Evolutionary conservation across 768 basidiomycete species (phyloP).

Genomic region (Agaricus subrufescens): DNA sequence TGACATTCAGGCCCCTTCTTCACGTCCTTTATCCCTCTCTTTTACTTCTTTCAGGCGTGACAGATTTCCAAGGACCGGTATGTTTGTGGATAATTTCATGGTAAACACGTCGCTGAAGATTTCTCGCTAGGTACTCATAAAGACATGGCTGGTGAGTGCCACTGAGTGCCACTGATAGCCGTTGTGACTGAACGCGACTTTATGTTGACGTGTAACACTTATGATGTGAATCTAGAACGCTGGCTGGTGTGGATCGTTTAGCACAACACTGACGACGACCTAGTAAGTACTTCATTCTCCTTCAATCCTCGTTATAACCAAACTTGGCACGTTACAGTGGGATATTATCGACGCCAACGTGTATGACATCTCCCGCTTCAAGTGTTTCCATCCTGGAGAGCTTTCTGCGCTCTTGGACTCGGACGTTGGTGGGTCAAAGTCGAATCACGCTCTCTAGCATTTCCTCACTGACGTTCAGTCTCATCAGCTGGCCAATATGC

Average conservation of each 20-base stretch:
- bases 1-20: too few relatives aligned
- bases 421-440: slow-evolving; percentile 57
- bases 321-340: slow-evolving; percentile 45
- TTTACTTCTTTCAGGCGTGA: not conserved
- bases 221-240: too few relatives aligned
- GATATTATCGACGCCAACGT: slow-evolving; percentile 80
- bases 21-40: too few relatives aligned
- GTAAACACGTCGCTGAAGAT: not conserved
- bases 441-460: slow-evolving; percentile 12
- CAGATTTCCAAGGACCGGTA: slow-evolving; percentile 64
- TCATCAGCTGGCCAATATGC: slow-evolving; percentile 76
- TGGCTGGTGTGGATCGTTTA: slow-evolving; percentile 20
- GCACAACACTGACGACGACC: slow-evolving; percentile 78
- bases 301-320: not conserved
- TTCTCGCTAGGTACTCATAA: slow-evolving; percentile 53
- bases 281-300: slow-evolving; percentile 33
- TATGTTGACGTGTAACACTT: not conserved
- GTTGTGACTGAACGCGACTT: not conserved
- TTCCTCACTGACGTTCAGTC: not conserved
- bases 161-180: slow-evolving; percentile 22
- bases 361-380: slow-evolving; percentile 77
- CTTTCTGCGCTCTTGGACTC: slow-evolving; percentile 63
- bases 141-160: slow-evolving; percentile 82
- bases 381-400: slow-evolving; percentile 80
- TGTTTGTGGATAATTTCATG: not conserved